These are phyloP conservation scores for Plasmodium knowlesi DNA, from an alignment of 169 alveolate genomes.

Conservation along the genomic window DNA sequence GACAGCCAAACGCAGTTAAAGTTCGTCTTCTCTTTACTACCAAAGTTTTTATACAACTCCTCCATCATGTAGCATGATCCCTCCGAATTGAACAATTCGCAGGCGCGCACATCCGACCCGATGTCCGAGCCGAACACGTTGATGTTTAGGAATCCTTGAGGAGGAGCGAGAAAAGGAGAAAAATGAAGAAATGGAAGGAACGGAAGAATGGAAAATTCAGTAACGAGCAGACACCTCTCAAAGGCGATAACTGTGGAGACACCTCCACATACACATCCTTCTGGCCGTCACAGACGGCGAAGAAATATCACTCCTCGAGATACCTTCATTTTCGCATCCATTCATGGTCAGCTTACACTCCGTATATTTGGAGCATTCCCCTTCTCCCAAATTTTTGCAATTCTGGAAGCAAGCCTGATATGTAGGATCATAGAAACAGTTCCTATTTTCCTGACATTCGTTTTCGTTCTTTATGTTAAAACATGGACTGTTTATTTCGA, in stretches of 20 bases:
- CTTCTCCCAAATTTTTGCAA: conserved; percentile 17
- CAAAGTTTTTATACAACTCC: conserved; percentile 1
- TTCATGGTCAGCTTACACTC: conserved; percentile 31
- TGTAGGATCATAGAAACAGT: conserved; percentile 38
- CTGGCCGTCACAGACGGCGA: background rate
- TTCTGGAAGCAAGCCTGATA: conserved; percentile 48
- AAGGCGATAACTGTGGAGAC: background rate
- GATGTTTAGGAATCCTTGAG: conserved; percentile 17
- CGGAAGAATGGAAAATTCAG: background rate
- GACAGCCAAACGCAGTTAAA: conserved; percentile 63
- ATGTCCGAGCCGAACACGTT: conserved; percentile 24
- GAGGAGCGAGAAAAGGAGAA: background rate
- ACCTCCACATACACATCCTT: background rate
- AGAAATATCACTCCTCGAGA: background rate
- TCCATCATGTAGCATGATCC: conserved; percentile 66
- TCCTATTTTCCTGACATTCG: background rate
- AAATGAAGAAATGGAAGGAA: background rate
- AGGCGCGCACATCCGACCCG: conserved; percentile 46
- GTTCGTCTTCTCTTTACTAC: conserved; percentile 12
- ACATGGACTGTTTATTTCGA: conserved; percentile 51
- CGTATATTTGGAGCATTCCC: conserved; percentile 12
- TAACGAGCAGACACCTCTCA: background rate
- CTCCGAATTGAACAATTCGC: conserved; percentile 48
- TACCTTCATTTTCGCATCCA: conserved; percentile 65
- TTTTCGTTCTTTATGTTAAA: background rate